A percentile compares a stretch with the other conserved stretches of the same genome.
phyloP scores from a whole-genome alignment of 2,329 filamentous ascomycete genomes.

The Verticillium dahliae region DNA sequence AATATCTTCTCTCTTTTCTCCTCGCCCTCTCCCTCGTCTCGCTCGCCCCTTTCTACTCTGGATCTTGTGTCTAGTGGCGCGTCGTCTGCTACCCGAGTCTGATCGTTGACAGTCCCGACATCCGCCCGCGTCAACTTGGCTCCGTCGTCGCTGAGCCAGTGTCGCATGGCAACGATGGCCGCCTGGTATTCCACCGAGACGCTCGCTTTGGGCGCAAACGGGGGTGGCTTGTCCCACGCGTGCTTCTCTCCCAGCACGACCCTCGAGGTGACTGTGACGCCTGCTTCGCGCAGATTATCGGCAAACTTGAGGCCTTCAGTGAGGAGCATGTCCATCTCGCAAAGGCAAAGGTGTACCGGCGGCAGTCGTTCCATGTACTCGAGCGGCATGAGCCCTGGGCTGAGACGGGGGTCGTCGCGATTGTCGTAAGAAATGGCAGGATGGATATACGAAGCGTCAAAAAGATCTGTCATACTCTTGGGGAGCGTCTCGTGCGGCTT shows the following conservation, averaged over 20 bases:
- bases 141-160: slow-evolving; percentile 21
- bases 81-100: background rate
- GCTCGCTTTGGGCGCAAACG: slow-evolving; percentile 35
- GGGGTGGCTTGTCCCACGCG: slow-evolving; percentile 41
- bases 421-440: slow-evolving; percentile 38
- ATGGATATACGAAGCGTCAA: slow-evolving; percentile 56
- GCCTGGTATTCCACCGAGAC: slow-evolving; percentile 39
- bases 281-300: slow-evolving; percentile 39
- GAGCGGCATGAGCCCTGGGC: slow-evolving; percentile 50
- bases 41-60: background rate
- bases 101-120: background rate
- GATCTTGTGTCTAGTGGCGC: background rate
- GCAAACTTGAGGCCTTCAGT: slow-evolving; percentile 55
- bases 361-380: slow-evolving; percentile 44
- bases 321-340: slow-evolving; percentile 61
- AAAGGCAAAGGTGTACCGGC: slow-evolving; percentile 52
- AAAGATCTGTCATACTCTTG: slow-evolving; percentile 51
- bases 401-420: slow-evolving; percentile 47
- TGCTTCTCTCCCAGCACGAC: slow-evolving; percentile 39
- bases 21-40: background rate
- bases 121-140: background rate
- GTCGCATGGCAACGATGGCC: slow-evolving; percentile 31
- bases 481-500: slow-evolving; percentile 54
- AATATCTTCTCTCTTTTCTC: background rate
- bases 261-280: slow-evolving; percentile 25